Conservation (phyloP, 345 rosid genomes). For the Pugionium dolabratum region DNA sequence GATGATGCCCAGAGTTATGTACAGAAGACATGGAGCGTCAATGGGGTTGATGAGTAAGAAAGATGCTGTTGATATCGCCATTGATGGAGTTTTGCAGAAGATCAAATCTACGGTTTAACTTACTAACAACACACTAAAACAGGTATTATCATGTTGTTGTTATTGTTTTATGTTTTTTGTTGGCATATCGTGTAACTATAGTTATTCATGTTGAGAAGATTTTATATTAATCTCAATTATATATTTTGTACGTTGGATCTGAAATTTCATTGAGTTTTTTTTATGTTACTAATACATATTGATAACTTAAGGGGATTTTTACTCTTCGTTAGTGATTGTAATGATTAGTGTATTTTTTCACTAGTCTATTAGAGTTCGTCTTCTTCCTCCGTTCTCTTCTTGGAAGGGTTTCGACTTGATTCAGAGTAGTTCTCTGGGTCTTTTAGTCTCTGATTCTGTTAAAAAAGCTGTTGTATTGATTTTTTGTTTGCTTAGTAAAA, state of each 20-base stretch:
- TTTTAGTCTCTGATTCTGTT: too few species aligned
- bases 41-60: slow-evolving; percentile 53
- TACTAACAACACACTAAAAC: slow-evolving; percentile 29
- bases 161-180: neutral
- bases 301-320: too few species aligned
- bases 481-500: too few species aligned
- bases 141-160: slow-evolving; percentile 17
- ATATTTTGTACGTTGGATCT: slow-evolving; percentile 15
- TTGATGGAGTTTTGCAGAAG: slow-evolving; percentile 63
- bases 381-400: too few species aligned
- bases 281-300: neutral
- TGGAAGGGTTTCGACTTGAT: too few species aligned
- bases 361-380: too few species aligned
- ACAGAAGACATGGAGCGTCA: slow-evolving; percentile 81
- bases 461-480: too few species aligned
- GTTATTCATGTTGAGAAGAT: slow-evolving; percentile 10
- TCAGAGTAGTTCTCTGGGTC: too few species aligned
- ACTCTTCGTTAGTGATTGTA: too few species aligned
- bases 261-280: neutral
- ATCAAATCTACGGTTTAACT: slow-evolving; percentile 50
- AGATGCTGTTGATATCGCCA: slow-evolving; percentile 90
- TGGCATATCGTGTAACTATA: slow-evolving; percentile 7
- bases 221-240: neutral
- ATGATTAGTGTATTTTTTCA: too few species aligned
- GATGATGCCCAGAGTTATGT: slow-evolving; percentile 70